phyloP scores from a whole-genome alignment of 2,329 filamentous ascomycete genomes.

The Monilinia fructigena region DNA sequence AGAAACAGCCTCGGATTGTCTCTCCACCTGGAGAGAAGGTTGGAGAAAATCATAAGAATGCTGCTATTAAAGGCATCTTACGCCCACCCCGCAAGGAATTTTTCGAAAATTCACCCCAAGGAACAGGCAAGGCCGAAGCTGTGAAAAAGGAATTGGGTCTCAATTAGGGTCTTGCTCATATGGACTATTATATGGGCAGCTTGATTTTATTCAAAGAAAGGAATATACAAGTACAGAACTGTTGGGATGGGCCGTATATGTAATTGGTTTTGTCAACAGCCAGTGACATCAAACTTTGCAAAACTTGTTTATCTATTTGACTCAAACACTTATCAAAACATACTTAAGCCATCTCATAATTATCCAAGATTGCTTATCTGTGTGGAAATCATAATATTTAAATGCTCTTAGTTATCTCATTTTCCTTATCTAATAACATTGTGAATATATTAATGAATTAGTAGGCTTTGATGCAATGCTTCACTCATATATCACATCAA shows the following conservation, averaged over 20 bases:
- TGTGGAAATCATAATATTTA: too few species aligned
- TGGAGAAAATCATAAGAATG: not conserved
- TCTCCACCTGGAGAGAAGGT: not conserved
- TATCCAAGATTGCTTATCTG: too few species aligned
- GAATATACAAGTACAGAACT: not conserved
- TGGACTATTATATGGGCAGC: not conserved
- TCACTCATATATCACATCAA: not conserved
- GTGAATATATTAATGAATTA: not conserved
- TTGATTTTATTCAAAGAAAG: not conserved
- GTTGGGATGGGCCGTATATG: not conserved
- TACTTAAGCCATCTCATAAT: rapidly evolving
- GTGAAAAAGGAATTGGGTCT: not conserved
- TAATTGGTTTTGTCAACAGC: not conserved
- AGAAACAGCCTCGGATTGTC: not conserved
- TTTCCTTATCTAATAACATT: too few species aligned
- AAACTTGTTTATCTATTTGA: not conserved
- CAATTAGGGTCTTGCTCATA: not conserved
- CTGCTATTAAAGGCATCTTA: not conserved
- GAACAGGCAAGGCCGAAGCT: not conserved
- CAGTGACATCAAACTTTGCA: not conserved
- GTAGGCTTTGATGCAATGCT: not conserved
- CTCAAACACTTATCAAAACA: not conserved
- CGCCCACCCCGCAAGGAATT: not conserved
- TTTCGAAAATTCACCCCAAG: not conserved
- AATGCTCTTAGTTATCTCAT: too few species aligned